Evolutionary conservation across 2,329 filamentous ascomycete species (phyloP).

Genomic region (Lachnellula arida): DNA sequence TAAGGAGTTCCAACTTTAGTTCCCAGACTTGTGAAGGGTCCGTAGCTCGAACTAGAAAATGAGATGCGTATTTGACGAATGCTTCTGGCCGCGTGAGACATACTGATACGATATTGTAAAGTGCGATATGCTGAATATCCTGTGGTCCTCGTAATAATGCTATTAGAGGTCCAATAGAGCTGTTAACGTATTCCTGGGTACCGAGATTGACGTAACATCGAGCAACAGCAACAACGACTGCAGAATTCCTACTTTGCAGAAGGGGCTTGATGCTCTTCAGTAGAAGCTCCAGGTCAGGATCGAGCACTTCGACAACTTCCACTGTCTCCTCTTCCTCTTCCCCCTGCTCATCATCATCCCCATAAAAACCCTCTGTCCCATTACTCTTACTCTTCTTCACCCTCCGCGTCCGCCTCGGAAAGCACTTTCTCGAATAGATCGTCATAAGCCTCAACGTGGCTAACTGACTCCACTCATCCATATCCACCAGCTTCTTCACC

Average conservation of each 20-base stretch:
- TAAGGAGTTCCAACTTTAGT: slow-evolving; percentile 86
- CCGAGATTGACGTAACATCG: slow-evolving; percentile 83
- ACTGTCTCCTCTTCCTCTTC: slow-evolving; percentile 40
- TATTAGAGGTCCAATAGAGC: slow-evolving; percentile 76
- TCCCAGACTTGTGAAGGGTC: slow-evolving; percentile 82
- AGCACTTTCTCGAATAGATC: slow-evolving; percentile 80
- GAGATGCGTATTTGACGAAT: slow-evolving; percentile 85
- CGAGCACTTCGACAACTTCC: slow-evolving; percentile 55
- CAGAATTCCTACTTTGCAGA: slow-evolving; percentile 87
- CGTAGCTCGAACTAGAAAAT: slow-evolving; percentile 79
- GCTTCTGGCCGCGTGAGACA: slow-evolving; percentile 68
- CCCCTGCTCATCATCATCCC: slow-evolving; percentile 49
- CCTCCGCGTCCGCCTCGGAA: slow-evolving; percentile 64
- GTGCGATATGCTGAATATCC: slow-evolving; percentile 82
- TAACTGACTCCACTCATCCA: slow-evolving; percentile 98
- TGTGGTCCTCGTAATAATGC: slow-evolving; percentile 78
- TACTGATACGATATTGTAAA: slow-evolving; percentile 95
- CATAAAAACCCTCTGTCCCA: slow-evolving; percentile 73
- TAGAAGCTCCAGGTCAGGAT: slow-evolving; percentile 78
- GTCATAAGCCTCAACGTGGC: slow-evolving; percentile 78
- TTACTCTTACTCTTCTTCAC: slow-evolving; percentile 47
- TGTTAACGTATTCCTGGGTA: slow-evolving; percentile 68
- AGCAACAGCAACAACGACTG: slow-evolving; percentile 82
- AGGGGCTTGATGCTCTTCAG: slow-evolving; percentile 77
- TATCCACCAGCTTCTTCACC: slow-evolving; percentile 88